phyloP scores from a whole-genome alignment of 1,139 yeast genomes.

The Pichia sp. region DNA sequence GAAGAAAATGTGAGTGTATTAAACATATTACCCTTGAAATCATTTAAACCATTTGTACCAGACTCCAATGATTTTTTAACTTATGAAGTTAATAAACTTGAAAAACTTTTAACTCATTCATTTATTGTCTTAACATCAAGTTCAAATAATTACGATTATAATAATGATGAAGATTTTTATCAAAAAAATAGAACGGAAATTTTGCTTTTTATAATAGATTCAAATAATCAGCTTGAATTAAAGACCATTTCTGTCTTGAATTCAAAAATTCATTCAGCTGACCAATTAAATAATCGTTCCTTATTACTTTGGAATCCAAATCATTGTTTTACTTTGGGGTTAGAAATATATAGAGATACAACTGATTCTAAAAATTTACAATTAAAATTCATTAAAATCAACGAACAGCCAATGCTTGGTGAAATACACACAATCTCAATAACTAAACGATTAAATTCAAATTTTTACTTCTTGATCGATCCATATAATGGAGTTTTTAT shows the following conservation, averaged over 20 bases:
- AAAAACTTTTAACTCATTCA: not conserved
- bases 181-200: constrained; percentile 6
- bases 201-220: constrained; percentile 5
- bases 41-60: constrained; percentile 1
- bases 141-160: constrained; percentile 3
- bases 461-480: constrained; percentile 8
- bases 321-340: not conserved
- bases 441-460: not conserved
- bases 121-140: constrained; percentile 9
- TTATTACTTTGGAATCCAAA: constrained; percentile 4
- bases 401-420: not conserved
- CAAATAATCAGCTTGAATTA: constrained; percentile 1
- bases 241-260: constrained; percentile 6
- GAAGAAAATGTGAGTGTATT: constrained; percentile 5
- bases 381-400: constrained; percentile 2
- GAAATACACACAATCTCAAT: not conserved
- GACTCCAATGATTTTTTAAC: constrained; percentile 3
- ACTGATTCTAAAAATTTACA: not conserved
- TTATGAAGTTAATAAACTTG: not conserved
- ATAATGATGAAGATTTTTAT: constrained; percentile 6
- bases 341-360: constrained; percentile 4
- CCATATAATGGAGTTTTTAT: constrained; percentile 9
- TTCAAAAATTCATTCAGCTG: constrained; percentile 1
- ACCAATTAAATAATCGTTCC: not conserved
- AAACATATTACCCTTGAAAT: not conserved